Evolutionary conservation across 192 early-diverging fungal genomes (phyloP).

Genomic region (Lobosporangium transversale): DNA sequence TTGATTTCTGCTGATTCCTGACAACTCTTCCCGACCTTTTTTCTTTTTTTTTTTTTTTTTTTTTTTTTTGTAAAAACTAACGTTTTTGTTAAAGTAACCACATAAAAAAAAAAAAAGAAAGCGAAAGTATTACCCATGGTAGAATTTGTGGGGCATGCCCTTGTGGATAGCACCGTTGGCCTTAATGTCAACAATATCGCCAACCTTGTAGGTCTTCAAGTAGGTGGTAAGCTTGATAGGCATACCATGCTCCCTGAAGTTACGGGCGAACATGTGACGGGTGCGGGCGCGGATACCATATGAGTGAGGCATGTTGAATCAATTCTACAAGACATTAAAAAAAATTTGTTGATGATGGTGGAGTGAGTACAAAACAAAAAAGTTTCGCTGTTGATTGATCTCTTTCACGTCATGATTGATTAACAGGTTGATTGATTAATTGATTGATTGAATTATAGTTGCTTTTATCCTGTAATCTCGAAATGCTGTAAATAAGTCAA

Average conservation of each 20-base stretch:
- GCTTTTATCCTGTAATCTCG: too few species aligned
- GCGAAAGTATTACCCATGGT: slow-evolving; percentile 99
- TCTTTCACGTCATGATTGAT: too few species aligned
- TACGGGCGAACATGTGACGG: slow-evolving; percentile 96
- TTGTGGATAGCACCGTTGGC: slow-evolving; percentile 99
- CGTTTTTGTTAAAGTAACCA: too few species aligned
- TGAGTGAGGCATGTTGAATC: slow-evolving; percentile 80
- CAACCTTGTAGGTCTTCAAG: slow-evolving; percentile 98
- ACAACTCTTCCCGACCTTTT: too few species aligned
- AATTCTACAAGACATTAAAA: slow-evolving; percentile 21
- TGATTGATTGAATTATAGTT: too few species aligned
- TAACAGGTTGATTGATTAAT: too few species aligned
- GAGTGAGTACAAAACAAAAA: slow-evolving; percentile 7
- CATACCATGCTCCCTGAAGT: slow-evolving; percentile 94
- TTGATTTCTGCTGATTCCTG: too few species aligned
- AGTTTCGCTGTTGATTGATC: not conserved
- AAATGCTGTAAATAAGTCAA: too few species aligned
- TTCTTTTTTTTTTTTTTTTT: too few species aligned
- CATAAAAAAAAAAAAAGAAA: too few species aligned
- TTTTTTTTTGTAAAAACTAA: too few species aligned
- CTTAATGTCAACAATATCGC: slow-evolving; percentile 99
- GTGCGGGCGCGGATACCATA: slow-evolving; percentile 97
- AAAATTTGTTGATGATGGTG: slow-evolving; percentile 27
- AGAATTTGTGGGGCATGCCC: slow-evolving; percentile 99
- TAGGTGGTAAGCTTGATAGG: slow-evolving; percentile 95